Evolutionary conservation across 257 asterid species (phyloP).

Genomic region (Gardenia jasminoides): DNA sequence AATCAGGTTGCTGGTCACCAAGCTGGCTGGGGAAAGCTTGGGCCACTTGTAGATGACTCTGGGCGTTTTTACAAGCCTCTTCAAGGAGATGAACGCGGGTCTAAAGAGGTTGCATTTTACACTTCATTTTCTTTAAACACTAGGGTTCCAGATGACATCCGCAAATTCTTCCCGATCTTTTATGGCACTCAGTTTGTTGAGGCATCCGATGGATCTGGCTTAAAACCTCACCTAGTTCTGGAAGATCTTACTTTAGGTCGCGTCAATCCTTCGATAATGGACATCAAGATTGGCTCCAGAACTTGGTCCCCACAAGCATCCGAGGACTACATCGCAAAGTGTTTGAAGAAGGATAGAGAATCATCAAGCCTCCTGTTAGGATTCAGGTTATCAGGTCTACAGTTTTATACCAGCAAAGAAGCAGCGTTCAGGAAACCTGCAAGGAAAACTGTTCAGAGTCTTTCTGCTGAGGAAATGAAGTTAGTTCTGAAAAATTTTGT

Average conservation of each 20-base stretch:
- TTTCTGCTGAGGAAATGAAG: conserved; percentile 53
- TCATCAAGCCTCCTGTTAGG: conserved; percentile 64
- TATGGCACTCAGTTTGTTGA: conserved; percentile 74
- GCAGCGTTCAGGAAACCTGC: conserved; percentile 67
- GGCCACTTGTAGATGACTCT: conserved; percentile 83
- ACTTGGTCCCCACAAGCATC: conserved; percentile 77
- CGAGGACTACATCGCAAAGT: conserved; percentile 57
- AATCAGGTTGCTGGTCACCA: conserved; percentile 96
- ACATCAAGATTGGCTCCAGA: conserved; percentile 83
- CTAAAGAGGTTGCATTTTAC: conserved; percentile 66
- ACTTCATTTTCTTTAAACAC: conserved; percentile 58
- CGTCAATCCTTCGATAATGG: conserved; percentile 71
- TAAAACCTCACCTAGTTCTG: conserved; percentile 65
- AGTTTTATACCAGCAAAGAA: conserved; percentile 42
- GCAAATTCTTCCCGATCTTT: conserved; percentile 67
- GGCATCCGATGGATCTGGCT: conserved; percentile 90
- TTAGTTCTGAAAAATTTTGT: conserved; percentile 58
- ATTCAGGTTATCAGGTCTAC: conserved; percentile 77
- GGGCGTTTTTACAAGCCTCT: conserved; percentile 96
- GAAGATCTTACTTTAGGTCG: conserved; percentile 51
- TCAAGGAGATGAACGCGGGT: conserved; percentile 81
- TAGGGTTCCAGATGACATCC: conserved; percentile 56
- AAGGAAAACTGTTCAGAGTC: conserved; percentile 39
- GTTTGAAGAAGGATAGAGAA: conserved; percentile 68
- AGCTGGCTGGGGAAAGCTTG: conserved; percentile 65